Base-by-base conservation (phyloP, 805 yeast genomes). In the Candida jianshihensis region DNA sequence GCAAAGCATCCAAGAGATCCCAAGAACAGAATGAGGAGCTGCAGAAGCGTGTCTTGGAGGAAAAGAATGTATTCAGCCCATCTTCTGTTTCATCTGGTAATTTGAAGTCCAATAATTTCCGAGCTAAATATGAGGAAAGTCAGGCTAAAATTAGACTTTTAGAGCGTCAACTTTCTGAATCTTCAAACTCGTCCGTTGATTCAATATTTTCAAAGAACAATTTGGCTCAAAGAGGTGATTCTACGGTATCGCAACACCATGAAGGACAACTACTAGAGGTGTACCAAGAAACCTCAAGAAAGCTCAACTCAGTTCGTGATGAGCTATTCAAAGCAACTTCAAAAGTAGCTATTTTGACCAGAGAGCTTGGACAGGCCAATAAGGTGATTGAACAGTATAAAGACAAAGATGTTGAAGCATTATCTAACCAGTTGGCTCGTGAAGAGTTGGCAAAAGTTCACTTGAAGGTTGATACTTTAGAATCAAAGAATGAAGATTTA, bases 391-490 rank as follows among this genome's bases (percentile, higher is more conserved):
- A 29, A 3, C 26, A 19, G 2, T 42, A 34, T 27, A 47, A 46
- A 26, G 35, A 35, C 2, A 43, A 38, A 14, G 49, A 42, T 16
- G 42, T 33, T 11, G 45, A 42, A 11, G 19, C 41, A 1, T 28
- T 44, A 4, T 44, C 55, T 1, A 43, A 55, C 30, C 47, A 48
- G 6, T 26, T 62, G 10, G 48, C 63, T 6, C 50, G 51, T 19
- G 75, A 59, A 47, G 70, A 53, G 48, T 59, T 55, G 43, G 66
- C 59, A 40, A 65, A 63, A 46, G 60, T 80, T 31, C 74, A 72
- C 43, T 66, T 78, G 15, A 76, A 73, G 38, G 57, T 82, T 18
- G 78, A 78, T 31, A 70, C 79, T 3, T 57, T 81, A 13, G 66
- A 64, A 27, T 53, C 66, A n/a, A 79, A 75, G 48, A 78, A 75